A percentile compares a stretch with the other conserved stretches of the same genome.
These are phyloP conservation scores for Hibiscus mutabilis DNA, from an alignment of 345 rosid species.

Conservation along the genomic window DNA sequence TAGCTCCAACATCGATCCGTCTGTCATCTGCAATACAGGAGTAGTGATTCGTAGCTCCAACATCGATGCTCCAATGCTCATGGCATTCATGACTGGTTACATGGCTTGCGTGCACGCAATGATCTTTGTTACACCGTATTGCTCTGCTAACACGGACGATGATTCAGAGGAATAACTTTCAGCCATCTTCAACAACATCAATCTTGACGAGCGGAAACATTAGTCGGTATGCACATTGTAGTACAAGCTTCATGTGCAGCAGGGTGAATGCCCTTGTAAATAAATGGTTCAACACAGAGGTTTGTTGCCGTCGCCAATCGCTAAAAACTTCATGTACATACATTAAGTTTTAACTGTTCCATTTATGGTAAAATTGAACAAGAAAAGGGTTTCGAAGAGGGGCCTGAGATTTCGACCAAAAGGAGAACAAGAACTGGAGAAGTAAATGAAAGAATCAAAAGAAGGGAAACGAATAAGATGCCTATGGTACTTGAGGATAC, in stretches of 20 bases:
- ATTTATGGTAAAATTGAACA: background rate
- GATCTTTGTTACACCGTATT: background rate
- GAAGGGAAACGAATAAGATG: background rate
- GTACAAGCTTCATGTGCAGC: background rate
- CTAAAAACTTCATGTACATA: background rate
- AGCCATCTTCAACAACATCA: too few relatives aligned
- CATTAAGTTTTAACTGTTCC: background rate
- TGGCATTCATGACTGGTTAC: too few relatives aligned
- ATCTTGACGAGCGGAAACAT: too few relatives aligned
- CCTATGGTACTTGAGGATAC: too few relatives aligned
- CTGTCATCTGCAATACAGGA: background rate
- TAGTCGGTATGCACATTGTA: background rate
- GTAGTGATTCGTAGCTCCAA: constrained; percentile 8
- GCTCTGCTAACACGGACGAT: background rate
- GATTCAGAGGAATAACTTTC: too few relatives aligned
- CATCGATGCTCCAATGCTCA: too few relatives aligned
- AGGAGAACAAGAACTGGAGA: background rate
- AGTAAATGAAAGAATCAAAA: background rate
- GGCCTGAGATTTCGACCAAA: background rate
- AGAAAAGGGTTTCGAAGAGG: background rate
- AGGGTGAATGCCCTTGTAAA: background rate
- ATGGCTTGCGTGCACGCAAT: too few relatives aligned
- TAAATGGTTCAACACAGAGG: background rate
- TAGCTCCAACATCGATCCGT: too few relatives aligned
- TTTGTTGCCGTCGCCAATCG: too few relatives aligned